Evolutionary conservation across 306 rosid genomes (phyloP).

Genomic region (Crataegus laevigata): DNA sequence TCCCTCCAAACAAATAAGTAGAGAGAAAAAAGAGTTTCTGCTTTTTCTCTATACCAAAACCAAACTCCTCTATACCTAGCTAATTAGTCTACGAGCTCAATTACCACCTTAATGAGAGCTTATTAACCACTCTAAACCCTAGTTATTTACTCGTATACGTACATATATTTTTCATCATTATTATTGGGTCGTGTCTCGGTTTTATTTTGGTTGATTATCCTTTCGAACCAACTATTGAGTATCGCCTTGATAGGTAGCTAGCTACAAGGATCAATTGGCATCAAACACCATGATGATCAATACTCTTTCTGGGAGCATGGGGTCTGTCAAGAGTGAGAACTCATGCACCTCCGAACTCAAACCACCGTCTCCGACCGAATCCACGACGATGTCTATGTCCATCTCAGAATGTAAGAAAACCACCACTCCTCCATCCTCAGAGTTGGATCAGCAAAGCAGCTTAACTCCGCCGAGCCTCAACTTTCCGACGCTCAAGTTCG

Average conservation of each 20-base stretch:
- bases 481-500: constrained; percentile 59
- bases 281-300: constrained; percentile 42
- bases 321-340: constrained; percentile 48
- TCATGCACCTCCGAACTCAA: constrained; percentile 39
- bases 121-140: no score
- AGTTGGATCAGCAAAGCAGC: constrained; percentile 31
- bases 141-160: neutral
- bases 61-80: neutral
- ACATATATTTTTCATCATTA: no score
- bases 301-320: constrained; percentile 66
- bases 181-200: no score
- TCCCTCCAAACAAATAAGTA: constrained; percentile 33
- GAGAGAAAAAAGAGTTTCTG: constrained; percentile 26
- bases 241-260: no score
- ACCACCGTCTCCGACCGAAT: constrained; percentile 40
- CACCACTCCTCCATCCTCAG: constrained; percentile 19
- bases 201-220: no score
- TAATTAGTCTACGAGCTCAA: neutral
- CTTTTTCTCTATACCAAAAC: constrained; percentile 35
- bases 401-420: constrained; percentile 34
- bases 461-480: constrained; percentile 60
- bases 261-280: no score
- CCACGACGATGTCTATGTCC: constrained; percentile 1
- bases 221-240: no score
- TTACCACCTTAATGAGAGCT: constrained; percentile 16